Conservation (phyloP, 495 filamentous ascomycete species). For the Talaromyces proteolyticus region DNA sequence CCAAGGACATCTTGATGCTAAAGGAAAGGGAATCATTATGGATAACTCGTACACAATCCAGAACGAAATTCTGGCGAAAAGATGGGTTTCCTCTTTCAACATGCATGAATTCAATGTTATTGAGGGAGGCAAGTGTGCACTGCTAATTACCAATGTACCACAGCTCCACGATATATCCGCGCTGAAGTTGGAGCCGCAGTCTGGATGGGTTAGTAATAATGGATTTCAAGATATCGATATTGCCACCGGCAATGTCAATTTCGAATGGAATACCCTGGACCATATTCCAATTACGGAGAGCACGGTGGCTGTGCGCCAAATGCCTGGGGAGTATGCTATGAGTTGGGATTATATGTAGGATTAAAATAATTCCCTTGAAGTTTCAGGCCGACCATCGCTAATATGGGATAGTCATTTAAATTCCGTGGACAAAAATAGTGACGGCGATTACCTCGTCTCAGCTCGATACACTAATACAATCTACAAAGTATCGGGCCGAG, state of each 20-base stretch:
- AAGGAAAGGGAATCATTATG: constrained; percentile 27
- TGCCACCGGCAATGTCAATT: constrained; percentile 35
- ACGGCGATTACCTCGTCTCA: constrained; percentile 54
- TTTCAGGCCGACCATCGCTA: too few relatives aligned
- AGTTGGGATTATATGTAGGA: too few relatives aligned
- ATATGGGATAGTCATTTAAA: constrained; percentile 32
- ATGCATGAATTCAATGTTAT: constrained; percentile 47
- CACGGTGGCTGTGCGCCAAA: too few relatives aligned
- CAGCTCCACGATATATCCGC: constrained; percentile 32
- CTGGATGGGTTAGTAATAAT: constrained; percentile 31
- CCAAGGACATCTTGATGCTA: constrained; percentile 28
- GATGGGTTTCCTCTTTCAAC: constrained; percentile 34
- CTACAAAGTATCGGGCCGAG: constrained; percentile 50
- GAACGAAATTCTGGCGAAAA: constrained; percentile 29
- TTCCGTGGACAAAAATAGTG: constrained; percentile 34
- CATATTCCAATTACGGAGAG: constrained; percentile 23
- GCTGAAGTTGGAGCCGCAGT: constrained; percentile 34
- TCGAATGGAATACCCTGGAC: constrained; percentile 41
- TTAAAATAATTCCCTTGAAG: too few relatives aligned
- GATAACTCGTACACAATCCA: constrained; percentile 29
- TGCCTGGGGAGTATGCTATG: too few relatives aligned
- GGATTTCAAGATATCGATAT: constrained; percentile 43
- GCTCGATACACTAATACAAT: constrained; percentile 50
- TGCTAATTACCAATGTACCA: constrained; percentile 45
- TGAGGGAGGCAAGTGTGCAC: constrained; percentile 28